Evolutionary conservation across 331 rosid species (phyloP).

Genomic region (Malus hybrid): DNA sequence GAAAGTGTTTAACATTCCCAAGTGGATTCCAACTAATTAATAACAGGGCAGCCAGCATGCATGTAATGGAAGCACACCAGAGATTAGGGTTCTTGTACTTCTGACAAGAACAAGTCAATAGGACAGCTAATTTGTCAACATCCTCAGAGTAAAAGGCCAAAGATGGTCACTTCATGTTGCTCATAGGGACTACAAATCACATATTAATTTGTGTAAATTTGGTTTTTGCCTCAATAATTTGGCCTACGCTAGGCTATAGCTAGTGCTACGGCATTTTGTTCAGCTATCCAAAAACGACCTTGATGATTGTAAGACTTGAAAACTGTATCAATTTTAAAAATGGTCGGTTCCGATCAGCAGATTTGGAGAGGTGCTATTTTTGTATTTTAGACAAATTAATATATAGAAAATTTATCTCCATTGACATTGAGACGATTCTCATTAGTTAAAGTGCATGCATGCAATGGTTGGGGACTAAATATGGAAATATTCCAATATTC

Average conservation of each 20-base stretch:
- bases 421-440: neutral
- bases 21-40: slow-evolving; percentile 27
- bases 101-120: slow-evolving; percentile 11
- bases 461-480: neutral
- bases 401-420: neutral
- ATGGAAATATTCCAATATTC: neutral
- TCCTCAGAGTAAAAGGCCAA: slow-evolving; percentile 14
- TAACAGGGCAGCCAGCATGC: slow-evolving; percentile 10
- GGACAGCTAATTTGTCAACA: slow-evolving; percentile 36
- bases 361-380: neutral
- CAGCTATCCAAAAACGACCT: neutral
- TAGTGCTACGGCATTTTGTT: neutral
- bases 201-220: neutral
- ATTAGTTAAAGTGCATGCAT: neutral
- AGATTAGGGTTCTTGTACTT: neutral
- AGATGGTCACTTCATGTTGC: slow-evolving; percentile 22
- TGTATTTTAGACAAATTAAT: neutral
- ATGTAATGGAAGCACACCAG: slow-evolving; percentile 20
- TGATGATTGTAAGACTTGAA: neutral
- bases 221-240: neutral
- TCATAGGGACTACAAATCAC: slow-evolving; percentile 17
- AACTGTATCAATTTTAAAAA: neutral
- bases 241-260: neutral
- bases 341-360: neutral
- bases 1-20: slow-evolving; percentile 14